Base-by-base conservation (phyloP, 805 yeast species). In the Debaryomyces tyrocola region DNA sequence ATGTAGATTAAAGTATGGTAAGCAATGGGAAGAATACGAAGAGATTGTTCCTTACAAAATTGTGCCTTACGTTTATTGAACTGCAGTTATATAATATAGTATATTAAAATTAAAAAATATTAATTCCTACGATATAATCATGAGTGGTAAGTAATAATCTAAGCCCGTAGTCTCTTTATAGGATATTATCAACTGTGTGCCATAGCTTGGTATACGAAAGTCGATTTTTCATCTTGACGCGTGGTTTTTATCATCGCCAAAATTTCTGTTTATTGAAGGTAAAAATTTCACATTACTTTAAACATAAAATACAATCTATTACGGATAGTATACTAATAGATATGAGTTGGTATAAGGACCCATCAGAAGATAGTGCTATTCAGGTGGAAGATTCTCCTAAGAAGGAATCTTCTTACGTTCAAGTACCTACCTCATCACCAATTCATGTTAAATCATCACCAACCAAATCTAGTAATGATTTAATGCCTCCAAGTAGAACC, bases 21-120 rank as follows among this genome's bases (percentile, higher is more conserved):
- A 84, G 52, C 78, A 83, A 37, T 94, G 99, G 99, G 78, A 73
- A 44, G 83, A 85, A 66, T 94, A 94, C 66, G 88, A 87, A 68
- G 73, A 64, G 48, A 60, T 67, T 53, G 99, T 94, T 28, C 97
- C 96, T 12, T 92, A 85, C 66, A 86, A 90, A 63, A 90, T 94
- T 51, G 78, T 94, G 52, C 99, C 99, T 4, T 90, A 84, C 58
- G 67, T 94, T 6, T 92, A 90, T 64, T 91, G 68, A 64, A 6
- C 8, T 24, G 10, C 27, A 24, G 27, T 24, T 24, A 24, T 24
- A 3, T 2, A 24, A 9, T 21, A 24, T 24, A 24, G 18, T 17
- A 17, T 17, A 17, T 17, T 17, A 17, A 17, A 17, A 4, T 17
- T 17, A 17, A 17, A 4, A 9, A 24, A 24, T 24, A 24, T 24